Percentiles rank a stretch among this genome's conserved stretches.
phyloP scores from a whole-genome alignment of 2,329 filamentous ascomycete genomes.

The Helminthosporium solani region DNA sequence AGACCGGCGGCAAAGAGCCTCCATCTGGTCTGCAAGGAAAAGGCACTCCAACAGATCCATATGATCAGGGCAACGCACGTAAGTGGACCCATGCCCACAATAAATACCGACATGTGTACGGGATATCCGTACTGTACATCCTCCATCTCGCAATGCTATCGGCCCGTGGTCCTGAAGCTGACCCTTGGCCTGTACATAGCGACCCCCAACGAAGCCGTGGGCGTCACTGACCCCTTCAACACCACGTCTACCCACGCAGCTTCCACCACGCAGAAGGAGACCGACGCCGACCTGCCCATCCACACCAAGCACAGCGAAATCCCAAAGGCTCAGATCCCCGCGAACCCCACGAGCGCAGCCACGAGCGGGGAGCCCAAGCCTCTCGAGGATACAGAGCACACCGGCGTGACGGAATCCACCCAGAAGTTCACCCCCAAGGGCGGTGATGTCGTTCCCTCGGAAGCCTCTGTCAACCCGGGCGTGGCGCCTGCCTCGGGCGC shows the following conservation, averaged over 20 bases:
- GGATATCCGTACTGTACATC: too few relatives aligned
- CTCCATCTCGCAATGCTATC: too few relatives aligned
- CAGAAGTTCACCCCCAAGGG: constrained; percentile 23
- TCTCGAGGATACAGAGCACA: constrained; percentile 26
- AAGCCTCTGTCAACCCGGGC: constrained; percentile 21
- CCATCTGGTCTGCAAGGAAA: constrained; percentile 69
- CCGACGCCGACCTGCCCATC: constrained; percentile 4
- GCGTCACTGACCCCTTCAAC: not conserved
- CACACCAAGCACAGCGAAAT: constrained; percentile 12
- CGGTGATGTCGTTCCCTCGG: constrained; percentile 31
- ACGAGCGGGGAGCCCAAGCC: constrained; percentile 20
- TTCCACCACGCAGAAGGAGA: not conserved
- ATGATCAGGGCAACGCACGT: constrained; percentile 74
- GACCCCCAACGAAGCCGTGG: constrained; percentile 3
- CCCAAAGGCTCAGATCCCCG: constrained; percentile 15
- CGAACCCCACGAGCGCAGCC: constrained; percentile 22
- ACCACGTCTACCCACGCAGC: not conserved
- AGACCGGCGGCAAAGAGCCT: constrained; percentile 60
- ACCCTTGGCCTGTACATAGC: constrained; percentile 3
- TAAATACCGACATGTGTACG: too few relatives aligned
- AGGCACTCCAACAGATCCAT: constrained; percentile 69
- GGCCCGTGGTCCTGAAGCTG: not conserved
- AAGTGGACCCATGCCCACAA: constrained; percentile 17
- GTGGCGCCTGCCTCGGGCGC: constrained; percentile 22
- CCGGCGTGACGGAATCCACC: constrained; percentile 26